Base-by-base conservation (phyloP, 331 rosid genomes). In the Quercus lobata region DNA sequence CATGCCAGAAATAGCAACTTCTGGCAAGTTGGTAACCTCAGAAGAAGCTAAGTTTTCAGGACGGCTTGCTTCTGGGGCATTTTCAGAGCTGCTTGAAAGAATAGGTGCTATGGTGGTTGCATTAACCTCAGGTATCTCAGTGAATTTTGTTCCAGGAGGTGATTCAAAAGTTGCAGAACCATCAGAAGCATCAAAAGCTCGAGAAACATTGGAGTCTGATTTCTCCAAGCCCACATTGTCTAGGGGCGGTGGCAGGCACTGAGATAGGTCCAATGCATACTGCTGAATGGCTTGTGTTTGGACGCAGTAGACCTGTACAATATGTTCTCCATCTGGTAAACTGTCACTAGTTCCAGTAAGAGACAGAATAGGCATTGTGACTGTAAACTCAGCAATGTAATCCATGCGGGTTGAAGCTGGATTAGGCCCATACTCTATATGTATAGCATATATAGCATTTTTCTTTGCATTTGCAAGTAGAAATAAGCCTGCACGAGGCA, bases 211-310 rank as follows among this genome's bases (percentile, higher is more conserved):
- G 49, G 92, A 82, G 69, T 92, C 97, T 49, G 88, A 83, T 86
- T 89, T 88, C 71, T 93, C 99, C 58, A 87, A 80, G 41, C 84
- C 97, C 60, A 83, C 76, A 72, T 84, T 89, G 81, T 93, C 94
- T 75, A 93, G 65, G 2, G 97, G 97, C 4, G 99, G 93, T 68
- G 99, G 99, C 85, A 96, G 86, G 88, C 99, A 96, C 87, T 92
- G 97, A 63, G 97, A 93, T 71, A 96, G 87, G 74, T 89, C 89
- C 86, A 96, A 92, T 76, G 98, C 99, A 86, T 96, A 96, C 77
- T 96, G 99, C 79, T 96, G 99, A 78, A 96, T 96, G 73, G 99
- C 99, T 88, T 91, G 97, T 74, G 99, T 96, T 84, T 96, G 99
- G 72, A 96, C 98, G 60, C 99, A 96, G 88, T 92, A 96, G 57